Evolutionary conservation across 1,284 basidiomycete species (phyloP).

Genomic region (Tilletia setariae): DNA sequence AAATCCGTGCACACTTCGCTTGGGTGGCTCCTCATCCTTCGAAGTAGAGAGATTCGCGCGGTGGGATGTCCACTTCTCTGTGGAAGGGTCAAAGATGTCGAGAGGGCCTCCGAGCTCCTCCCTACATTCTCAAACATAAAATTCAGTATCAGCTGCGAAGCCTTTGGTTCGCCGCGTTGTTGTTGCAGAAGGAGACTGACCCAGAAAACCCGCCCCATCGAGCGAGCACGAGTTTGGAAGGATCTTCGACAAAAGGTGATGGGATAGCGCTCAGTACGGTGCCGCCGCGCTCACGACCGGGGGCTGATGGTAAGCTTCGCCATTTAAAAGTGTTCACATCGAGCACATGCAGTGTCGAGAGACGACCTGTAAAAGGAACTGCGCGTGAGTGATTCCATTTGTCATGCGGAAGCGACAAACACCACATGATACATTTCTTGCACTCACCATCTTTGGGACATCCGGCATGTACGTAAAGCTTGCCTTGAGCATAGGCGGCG

Average conservation of each 20-base stretch:
- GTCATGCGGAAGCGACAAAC: neutral
- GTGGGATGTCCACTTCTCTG: constrained; percentile 19
- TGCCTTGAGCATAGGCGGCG: constrained; percentile 42
- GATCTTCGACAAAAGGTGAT: neutral
- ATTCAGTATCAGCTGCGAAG: neutral
- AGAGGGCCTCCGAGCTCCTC: constrained; percentile 51
- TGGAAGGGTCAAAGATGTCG: constrained; percentile 43
- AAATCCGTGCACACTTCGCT: constrained; percentile 24
- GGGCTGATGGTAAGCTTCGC: constrained; percentile 55
- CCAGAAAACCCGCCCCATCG: constrained; percentile 54
- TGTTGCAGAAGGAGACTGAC: neutral
- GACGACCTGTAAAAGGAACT: constrained; percentile 7
- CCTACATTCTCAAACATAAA: neutral
- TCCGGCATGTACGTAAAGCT: constrained; percentile 58
- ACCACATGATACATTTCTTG: neutral
- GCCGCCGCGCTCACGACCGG: constrained; percentile 56
- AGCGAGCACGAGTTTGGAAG: constrained; percentile 13
- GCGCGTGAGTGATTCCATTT: neutral
- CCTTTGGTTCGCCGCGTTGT: neutral
- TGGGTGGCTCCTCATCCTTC: constrained; percentile 20
- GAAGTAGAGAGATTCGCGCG: constrained; percentile 1
- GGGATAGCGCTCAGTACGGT: constrained; percentile 44
- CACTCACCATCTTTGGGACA: constrained; percentile 50
- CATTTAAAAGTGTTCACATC: constrained; percentile 52
- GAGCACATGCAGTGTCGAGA: constrained; percentile 55